phyloP scores from a whole-genome alignment of 192 early-diverging fungal genomes.

The Mortierella claussenii region DNA sequence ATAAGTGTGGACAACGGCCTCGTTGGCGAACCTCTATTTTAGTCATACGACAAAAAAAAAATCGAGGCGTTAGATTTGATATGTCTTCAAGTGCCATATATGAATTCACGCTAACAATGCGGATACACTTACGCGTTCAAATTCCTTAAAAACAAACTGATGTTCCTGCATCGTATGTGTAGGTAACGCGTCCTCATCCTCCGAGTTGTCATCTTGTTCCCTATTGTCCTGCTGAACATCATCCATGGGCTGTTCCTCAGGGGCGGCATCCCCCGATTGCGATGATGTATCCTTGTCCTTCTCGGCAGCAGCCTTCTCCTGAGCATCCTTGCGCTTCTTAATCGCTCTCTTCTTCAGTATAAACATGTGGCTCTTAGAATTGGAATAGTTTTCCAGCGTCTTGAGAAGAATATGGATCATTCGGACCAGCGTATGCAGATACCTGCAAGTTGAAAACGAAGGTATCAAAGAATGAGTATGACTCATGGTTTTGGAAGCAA shows the following conservation, averaged over 20 bases:
- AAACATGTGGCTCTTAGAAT: slow-evolving; percentile 61
- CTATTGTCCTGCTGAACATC: neutral
- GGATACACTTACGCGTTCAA: slow-evolving; percentile 61
- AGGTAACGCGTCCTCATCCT: slow-evolving; percentile 40
- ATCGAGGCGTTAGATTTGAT: slow-evolving; percentile 26
- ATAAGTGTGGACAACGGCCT: slow-evolving; percentile 64
- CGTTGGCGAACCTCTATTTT: slow-evolving; percentile 64
- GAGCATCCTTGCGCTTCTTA: slow-evolving; percentile 44
- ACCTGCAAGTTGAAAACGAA: slow-evolving; percentile 47
- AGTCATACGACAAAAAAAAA: neutral
- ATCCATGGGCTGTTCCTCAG: slow-evolving; percentile 5
- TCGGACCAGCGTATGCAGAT: slow-evolving; percentile 64
- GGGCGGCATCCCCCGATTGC: neutral
- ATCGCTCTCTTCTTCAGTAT: slow-evolving; percentile 53
- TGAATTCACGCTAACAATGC: too few relatives aligned
- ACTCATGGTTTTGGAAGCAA: too few relatives aligned
- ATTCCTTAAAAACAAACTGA: slow-evolving; percentile 56
- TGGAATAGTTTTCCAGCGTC: slow-evolving; percentile 69
- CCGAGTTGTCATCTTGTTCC: neutral
- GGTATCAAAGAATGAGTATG: too few relatives aligned
- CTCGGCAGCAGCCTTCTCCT: slow-evolving; percentile 12
- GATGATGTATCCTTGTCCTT: neutral
- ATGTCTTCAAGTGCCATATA: too few relatives aligned
- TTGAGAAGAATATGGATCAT: slow-evolving; percentile 70
- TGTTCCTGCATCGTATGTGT: slow-evolving; percentile 32